A percentile compares a stretch with the other conserved stretches of the same genome.
These are phyloP conservation scores for Colletotrichum endophyticum DNA, from an alignment of 2,329 filamentous ascomycete genomes.

Conservation along the genomic window DNA sequence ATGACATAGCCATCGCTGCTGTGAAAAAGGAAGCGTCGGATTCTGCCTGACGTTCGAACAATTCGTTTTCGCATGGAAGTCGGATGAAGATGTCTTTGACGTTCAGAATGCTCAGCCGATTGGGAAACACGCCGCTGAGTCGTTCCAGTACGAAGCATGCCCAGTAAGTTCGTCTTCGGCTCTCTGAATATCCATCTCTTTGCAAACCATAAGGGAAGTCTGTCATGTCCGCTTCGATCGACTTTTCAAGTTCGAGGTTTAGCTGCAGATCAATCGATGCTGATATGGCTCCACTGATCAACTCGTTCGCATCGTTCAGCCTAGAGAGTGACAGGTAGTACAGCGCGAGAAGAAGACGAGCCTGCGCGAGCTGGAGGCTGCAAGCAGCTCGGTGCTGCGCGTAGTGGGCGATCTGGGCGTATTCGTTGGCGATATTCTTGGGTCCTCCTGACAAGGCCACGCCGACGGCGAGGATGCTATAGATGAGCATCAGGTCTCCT, in stretches of 20 bases:
- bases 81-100: slow-evolving; percentile 70
- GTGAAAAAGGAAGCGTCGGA: slow-evolving; percentile 66
- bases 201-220: slow-evolving; percentile 62
- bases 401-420: slow-evolving; percentile 60
- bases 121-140: slow-evolving; percentile 63
- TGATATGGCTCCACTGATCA: slow-evolving; percentile 65
- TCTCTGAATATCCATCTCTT: slow-evolving; percentile 65
- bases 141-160: slow-evolving; percentile 73
- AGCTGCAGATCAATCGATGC: slow-evolving; percentile 64
- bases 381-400: slow-evolving; percentile 43
- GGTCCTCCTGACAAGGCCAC: slow-evolving; percentile 42
- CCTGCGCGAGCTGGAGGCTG: slow-evolving; percentile 68
- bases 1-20: slow-evolving; percentile 37
- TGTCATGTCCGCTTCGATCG: slow-evolving; percentile 40
- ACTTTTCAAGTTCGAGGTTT: slow-evolving; percentile 64
- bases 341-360: slow-evolving; percentile 68
- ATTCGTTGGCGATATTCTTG: slow-evolving; percentile 41
- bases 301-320: slow-evolving; percentile 66
- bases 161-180: slow-evolving; percentile 75
- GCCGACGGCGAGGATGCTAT: slow-evolving; percentile 47
- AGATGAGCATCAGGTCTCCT: slow-evolving; percentile 52
- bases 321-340: slow-evolving; percentile 69
- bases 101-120: slow-evolving; percentile 60
- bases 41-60: slow-evolving; percentile 66
- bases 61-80: slow-evolving; percentile 65